Base-by-base conservation (phyloP, 176 grass and related monocot genomes). In the Guadua angustifolia region DNA sequence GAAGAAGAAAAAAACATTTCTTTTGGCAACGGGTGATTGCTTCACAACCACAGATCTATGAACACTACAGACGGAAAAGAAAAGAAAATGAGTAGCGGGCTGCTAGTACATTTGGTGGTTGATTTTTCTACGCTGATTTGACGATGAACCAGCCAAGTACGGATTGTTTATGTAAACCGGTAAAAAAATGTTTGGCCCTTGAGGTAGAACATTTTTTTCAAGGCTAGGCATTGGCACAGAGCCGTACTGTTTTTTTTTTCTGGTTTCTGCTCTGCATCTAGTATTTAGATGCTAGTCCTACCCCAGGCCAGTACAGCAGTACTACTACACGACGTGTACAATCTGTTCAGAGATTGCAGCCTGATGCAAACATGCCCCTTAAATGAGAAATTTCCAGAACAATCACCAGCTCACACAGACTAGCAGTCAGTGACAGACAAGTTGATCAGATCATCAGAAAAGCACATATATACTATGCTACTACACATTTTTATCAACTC, bases 351-450 rank as follows among this genome's bases (percentile, higher is more conserved):
- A 61, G 74, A 29, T 62, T 38, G 75, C 21, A 25, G 38, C 33
- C 44, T 64, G 81, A 83, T 74, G 70, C 44, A 74, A 52, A 29
- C 52, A 66, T 18, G 15, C 6, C 64, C 26, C 14, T 36, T 13
- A 29, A 9, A 11, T 3, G 33, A 26, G 7, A 21, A 67, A 29
- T 7, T 52, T 67, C 10, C 61, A 45, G 57, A 65, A 64, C 58
- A 83, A 64, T 64, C 81, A 42, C 14, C 18, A 25, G 45, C 16
- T 19, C 47, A 33, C 57, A 57, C n/a, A 59, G n/a, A 22, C 55
- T 57, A 16, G 60, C 32, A 39, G 17, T 9, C 29, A 38, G 65
- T 7, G 21, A 5, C 12, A 19, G 17, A 67, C 17, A 39, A 67
- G 65, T 6, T 9, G 7, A 39, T 67, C 14, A 67, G 16, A 38